Base-by-base conservation (phyloP, 768 basidiomycete genomes). In the Mycena vitilis region DNA sequence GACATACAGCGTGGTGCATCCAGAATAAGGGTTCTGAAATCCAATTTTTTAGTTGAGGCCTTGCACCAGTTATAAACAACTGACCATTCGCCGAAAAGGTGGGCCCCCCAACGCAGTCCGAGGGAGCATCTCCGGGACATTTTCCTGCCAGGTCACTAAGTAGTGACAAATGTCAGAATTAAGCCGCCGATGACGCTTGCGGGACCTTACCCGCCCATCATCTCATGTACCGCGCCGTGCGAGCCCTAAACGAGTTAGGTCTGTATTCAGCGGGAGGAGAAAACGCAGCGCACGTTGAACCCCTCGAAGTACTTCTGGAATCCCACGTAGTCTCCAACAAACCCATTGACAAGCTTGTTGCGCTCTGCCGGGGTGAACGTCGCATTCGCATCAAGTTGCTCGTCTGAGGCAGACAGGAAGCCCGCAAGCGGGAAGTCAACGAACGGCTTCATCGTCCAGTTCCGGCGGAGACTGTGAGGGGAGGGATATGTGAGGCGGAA, bases 401-500 rank as follows among this genome's bases (percentile, higher is more conserved):
- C 73, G 37, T 78, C 63, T 20, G 73, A 51, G 11, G 60, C n/a
- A 25, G 6, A 7, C 38, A 40, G 13, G 13, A 71, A 61, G 20
- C 60, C 62, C 20, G 38, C 10, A 23, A 56, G 22, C 38, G 6
- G 16, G 66, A 60, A n/a, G n/a, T n/a, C n/a, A n/a, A n/a, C n/a
- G 44, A 56, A 81, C 18, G 81, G 79, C 58, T 74, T 79, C 74
- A 75, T n/a, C n/a, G n/a, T n/a, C n/a, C n/a, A 82, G 61, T 78
- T 78, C 20, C 81, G 76, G 42, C 81, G 78, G 42, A 81, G 45
- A 48, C 60, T 70, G 66, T 82, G 80, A n/a, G 77, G 75, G 20
- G 71, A 68, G 16, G 81, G 81, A 54, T 81, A 81, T 6, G 78
- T 65, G 11, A 79, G 68, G 5, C 62, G 53, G 56, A 77, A 67